phyloP scores from a whole-genome alignment of 441 rosid genomes.

The Kokia cookei region DNA sequence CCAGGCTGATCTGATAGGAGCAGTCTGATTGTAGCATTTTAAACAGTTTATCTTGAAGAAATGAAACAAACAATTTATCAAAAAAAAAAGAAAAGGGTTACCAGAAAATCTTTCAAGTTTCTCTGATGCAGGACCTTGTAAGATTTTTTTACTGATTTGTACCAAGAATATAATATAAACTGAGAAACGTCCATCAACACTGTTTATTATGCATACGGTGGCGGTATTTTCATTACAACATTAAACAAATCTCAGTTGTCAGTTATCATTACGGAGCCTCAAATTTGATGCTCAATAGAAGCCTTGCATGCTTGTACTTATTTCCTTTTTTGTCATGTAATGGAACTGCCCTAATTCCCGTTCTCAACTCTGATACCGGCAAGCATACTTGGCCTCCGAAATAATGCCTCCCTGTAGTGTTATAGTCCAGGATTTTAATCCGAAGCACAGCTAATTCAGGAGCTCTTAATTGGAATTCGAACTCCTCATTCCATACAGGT shows the following conservation, averaged over 20 bases:
- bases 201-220: no score
- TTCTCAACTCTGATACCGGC: constrained; percentile 58
- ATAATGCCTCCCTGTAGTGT: constrained; percentile 39
- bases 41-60: no score
- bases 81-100: no score
- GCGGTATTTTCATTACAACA: background rate
- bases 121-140: no score
- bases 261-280: constrained; percentile 5
- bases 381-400: constrained; percentile 80
- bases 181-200: background rate
- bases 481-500: constrained; percentile 69
- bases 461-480: constrained; percentile 43
- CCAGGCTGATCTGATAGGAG: no score
- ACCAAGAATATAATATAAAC: background rate
- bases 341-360: constrained; percentile 64
- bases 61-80: no score
- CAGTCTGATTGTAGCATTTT: no score
- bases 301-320: constrained; percentile 34
- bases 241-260: background rate
- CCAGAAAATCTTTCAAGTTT: no score
- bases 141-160: no score
- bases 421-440: constrained; percentile 53
- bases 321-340: constrained; percentile 41
- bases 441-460: constrained; percentile 65
- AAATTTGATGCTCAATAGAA: constrained; percentile 55